Base-by-base conservation (phyloP, 192 early-diverging fungal species). In the Backusella parvicylindrica region DNA sequence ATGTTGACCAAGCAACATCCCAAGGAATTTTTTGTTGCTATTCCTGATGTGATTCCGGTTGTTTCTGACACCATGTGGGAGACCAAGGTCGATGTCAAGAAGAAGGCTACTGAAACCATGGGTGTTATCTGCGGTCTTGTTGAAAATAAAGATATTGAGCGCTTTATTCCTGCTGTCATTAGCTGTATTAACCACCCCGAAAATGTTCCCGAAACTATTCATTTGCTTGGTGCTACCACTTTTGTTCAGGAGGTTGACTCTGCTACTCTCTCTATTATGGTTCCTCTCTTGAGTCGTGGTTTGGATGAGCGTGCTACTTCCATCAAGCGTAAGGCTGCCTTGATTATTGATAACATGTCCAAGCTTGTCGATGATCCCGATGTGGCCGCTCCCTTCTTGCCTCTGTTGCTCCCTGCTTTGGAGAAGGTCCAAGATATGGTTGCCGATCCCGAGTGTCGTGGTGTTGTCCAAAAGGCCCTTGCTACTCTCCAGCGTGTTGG, bases 311-410 rank as follows among this genome's bases (percentile, higher is more conserved):
- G 91, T 77, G 84, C 85, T 80, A 90, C 87, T 78, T 83, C 91
- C 70, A 89, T 93, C 75, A 85, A 91, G 72, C 91, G 92, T 84
- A 89, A 90, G 81, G 83, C 89, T 78, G 88, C 90, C 72, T 86
- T 94, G 74, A 93, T 95, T 82, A 92, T 95, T 77, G 91, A 94
- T 85, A 95, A 95, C 89, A 95, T 95, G 94, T 94, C 90, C 84
- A 95, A 94, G 87, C 89, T 95, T 71, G 92, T 94, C 74, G 91
- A 93, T 82, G 87, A 94, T 85, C 92, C 93, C 64, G 85, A 88
- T 78, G 89, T 92, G 71, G 91, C 91, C 65, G 85, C 87, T 75
- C 92, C 91, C 75, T 95, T 95, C 90, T 85, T 95, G 83, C 92
- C 92, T 74, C 81, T 86, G 71, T 85, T 95, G 56, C 82, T 94